These are phyloP conservation scores for Alternaria tenuissima DNA, from an alignment of 2,329 filamentous ascomycete genomes.

Conservation along the genomic window DNA sequence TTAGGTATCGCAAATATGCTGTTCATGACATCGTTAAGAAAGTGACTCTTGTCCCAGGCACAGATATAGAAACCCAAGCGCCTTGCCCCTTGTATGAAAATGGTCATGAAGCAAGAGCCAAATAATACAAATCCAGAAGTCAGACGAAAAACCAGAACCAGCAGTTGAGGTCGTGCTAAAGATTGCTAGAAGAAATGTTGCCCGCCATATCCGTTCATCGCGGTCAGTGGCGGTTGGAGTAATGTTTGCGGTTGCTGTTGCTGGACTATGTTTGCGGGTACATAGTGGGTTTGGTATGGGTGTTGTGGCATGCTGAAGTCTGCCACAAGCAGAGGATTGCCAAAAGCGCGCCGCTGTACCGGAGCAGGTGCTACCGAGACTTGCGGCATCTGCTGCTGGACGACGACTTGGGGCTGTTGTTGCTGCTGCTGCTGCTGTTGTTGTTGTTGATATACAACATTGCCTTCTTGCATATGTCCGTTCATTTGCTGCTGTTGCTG, in stretches of 20 bases:
- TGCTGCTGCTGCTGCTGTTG: too few species aligned
- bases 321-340: constrained; percentile 76
- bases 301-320: constrained; percentile 82
- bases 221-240: constrained; percentile 30
- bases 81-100: constrained; percentile 7
- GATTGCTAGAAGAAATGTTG: constrained; percentile 30
- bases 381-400: constrained; percentile 32
- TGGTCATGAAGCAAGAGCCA: background rate
- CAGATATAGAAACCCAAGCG: background rate
- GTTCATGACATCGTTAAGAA: constrained; percentile 19
- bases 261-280: constrained; percentile 69
- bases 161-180: background rate
- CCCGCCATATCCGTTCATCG: constrained; percentile 31
- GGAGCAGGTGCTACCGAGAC: constrained; percentile 26
- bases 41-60: background rate
- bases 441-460: constrained; percentile 21
- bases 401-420: constrained; percentile 24
- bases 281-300: constrained; percentile 82
- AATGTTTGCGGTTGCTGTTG: constrained; percentile 34
- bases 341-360: constrained; percentile 56
- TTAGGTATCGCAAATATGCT: constrained; percentile 8
- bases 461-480: constrained; percentile 24
- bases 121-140: constrained; percentile 6
- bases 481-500: constrained; percentile 31
- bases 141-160: background rate